Conservation (phyloP, 1,139 yeast genomes). For the Pneumocystis sp. region DNA sequence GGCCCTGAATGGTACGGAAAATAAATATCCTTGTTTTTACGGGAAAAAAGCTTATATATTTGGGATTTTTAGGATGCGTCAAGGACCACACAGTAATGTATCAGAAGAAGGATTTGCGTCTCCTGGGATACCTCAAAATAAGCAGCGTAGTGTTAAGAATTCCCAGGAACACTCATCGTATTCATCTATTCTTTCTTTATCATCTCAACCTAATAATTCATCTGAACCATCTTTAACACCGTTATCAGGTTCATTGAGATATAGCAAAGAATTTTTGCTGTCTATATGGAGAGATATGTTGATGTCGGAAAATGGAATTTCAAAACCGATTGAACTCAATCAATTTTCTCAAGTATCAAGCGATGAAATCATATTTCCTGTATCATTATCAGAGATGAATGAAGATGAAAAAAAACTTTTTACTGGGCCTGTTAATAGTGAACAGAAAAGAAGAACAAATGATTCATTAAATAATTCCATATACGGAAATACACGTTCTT, state of each 20-base stretch:
- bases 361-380: not conserved
- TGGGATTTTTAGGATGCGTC: not conserved
- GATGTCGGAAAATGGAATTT: not conserved
- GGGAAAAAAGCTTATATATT: not conserved
- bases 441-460: not conserved
- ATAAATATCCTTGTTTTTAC: not conserved
- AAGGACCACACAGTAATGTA: not conserved
- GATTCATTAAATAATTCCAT: not conserved
- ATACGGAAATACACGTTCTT: not conserved
- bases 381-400: not conserved
- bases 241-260: not conserved
- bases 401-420: constrained; percentile 1
- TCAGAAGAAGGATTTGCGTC: not conserved
- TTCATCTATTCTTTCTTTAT: not conserved
- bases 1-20: not conserved
- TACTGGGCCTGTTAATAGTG: not conserved
- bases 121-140: not conserved
- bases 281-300: not conserved
- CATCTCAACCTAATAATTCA: not conserved
- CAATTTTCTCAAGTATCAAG: not conserved
- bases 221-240: not conserved
- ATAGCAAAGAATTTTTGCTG: not conserved
- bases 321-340: not conserved
- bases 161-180: not conserved
- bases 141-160: not conserved